Evolutionary conservation across 2,329 filamentous ascomycete genomes (phyloP).

Genomic region (Coniosporium tulheliwenetii): DNA sequence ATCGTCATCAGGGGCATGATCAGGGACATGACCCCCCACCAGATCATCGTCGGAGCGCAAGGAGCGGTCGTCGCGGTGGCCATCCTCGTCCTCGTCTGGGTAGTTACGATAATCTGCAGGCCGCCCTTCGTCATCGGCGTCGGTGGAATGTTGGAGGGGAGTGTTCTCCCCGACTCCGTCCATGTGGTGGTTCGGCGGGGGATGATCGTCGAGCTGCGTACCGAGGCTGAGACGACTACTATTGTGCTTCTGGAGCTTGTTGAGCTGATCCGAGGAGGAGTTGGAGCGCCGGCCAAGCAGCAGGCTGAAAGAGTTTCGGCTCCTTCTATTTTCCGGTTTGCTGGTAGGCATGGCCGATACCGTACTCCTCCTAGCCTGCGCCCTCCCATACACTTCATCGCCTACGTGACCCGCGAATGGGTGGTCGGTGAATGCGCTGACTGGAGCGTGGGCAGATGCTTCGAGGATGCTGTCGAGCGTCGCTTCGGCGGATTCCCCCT

Average conservation of each 20-base stretch:
- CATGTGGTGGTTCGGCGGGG: background rate
- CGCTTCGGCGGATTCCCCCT: conserved; percentile 68
- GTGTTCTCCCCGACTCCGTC: background rate
- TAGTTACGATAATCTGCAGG: background rate
- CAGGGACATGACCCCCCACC: no score
- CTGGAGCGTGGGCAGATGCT: conserved; percentile 74
- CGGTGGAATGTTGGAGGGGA: conserved; percentile 1
- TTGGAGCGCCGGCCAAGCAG: conserved; percentile 11
- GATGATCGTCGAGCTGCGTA: conserved; percentile 7
- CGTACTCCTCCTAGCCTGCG: conserved; percentile 25
- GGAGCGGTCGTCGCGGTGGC: conserved; percentile 13
- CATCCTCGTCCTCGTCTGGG: conserved; percentile 25
- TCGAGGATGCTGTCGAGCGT: conserved; percentile 87
- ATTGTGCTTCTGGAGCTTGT: conserved; percentile 24
- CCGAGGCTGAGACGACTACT: conserved; percentile 22
- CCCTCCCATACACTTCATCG: conserved; percentile 52
- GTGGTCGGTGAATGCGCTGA: conserved; percentile 84
- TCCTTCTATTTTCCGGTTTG: conserved; percentile 8
- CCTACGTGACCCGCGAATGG: conserved; percentile 64
- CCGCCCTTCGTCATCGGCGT: background rate
- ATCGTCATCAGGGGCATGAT: conserved; percentile 26
- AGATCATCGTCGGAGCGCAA: no score
- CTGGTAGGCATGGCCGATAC: conserved; percentile 12
- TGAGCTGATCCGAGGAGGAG: conserved; percentile 13
- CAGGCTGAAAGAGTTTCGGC: conserved; percentile 10